Evolutionary conservation across 1,284 basidiomycete genomes (phyloP).

Genomic region (Leccinum subfulvum): DNA sequence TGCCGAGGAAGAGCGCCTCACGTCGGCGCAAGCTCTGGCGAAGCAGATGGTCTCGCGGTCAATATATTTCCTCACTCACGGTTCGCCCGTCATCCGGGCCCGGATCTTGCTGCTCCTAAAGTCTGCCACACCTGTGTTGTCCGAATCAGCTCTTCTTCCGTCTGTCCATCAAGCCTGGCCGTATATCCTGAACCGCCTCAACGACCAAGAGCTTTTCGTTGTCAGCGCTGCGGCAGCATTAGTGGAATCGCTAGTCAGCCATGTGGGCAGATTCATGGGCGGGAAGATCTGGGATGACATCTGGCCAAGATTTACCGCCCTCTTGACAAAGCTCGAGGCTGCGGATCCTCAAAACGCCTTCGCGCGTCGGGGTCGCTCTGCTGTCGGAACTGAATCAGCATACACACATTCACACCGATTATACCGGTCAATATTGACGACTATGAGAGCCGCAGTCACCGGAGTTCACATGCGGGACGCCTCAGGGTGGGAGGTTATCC

Average conservation of each 20-base stretch:
- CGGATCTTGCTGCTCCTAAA: conserved; percentile 75
- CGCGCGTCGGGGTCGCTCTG: conserved; percentile 47
- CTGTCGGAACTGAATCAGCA: conserved; percentile 62
- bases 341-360: conserved; percentile 67
- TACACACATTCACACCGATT: conserved; percentile 78
- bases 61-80: conserved; percentile 87
- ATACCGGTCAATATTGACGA: conserved; percentile 68
- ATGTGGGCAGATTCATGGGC: conserved; percentile 82
- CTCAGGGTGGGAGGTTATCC: conserved; percentile 75
- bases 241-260: conserved; percentile 62
- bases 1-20: conserved; percentile 50
- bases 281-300: conserved; percentile 83
- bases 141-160: conserved; percentile 75
- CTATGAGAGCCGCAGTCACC: conserved; percentile 64
- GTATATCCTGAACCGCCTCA: conserved; percentile 79
- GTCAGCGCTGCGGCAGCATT: conserved; percentile 71
- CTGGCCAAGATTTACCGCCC: conserved; percentile 75
- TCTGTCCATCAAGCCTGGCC: conserved; percentile 87
- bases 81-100: conserved; percentile 78
- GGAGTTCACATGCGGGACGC: conserved; percentile 69
- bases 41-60: conserved; percentile 82
- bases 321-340: conserved; percentile 58
- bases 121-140: conserved; percentile 72
- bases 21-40: conserved; percentile 72
- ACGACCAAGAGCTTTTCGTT: conserved; percentile 74